Percentiles rank a stretch among this genome's conserved stretches.
Evolutionary conservation across 257 asterid genomes (phyloP).

Genomic region (Nicotiana knightiana): DNA sequence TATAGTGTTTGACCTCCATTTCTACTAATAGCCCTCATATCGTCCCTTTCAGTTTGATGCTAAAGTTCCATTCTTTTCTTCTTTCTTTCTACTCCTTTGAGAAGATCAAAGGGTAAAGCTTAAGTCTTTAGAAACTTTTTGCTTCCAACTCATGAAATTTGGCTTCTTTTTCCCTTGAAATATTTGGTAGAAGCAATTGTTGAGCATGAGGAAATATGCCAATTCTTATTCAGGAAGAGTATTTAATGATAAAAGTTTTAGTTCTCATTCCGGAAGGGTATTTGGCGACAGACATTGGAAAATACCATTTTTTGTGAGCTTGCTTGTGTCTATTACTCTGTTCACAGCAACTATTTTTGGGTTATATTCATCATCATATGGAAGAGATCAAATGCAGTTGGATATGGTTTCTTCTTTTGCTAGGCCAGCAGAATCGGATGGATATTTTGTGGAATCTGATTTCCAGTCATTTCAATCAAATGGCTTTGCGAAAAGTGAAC

Average conservation of each 20-base stretch:
- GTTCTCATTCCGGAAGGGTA: slow-evolving; percentile 51
- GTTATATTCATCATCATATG: slow-evolving; percentile 42
- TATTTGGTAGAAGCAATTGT: not conserved
- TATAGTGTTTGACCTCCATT: not conserved
- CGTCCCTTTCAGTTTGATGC: not conserved
- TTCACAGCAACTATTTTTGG: slow-evolving; percentile 50
- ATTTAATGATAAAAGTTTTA: slow-evolving; percentile 76
- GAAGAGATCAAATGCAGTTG: slow-evolving; percentile 36
- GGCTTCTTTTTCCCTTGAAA: not conserved
- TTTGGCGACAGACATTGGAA: slow-evolving; percentile 83
- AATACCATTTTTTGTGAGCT: slow-evolving; percentile 67
- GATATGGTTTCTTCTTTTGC: slow-evolving; percentile 33
- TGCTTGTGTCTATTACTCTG: slow-evolving; percentile 62
- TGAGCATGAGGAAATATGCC: slow-evolving; percentile 54
- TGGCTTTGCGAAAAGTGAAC: slow-evolving; percentile 37
- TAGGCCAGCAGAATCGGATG: slow-evolving; percentile 38
- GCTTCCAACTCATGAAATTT: slow-evolving; percentile 1
- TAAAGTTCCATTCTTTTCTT: not conserved
- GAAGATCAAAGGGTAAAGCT: not conserved
- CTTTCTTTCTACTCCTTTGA: not conserved
- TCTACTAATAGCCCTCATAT: not conserved
- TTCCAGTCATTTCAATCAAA: slow-evolving; percentile 35
- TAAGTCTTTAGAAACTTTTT: slow-evolving; percentile 4
- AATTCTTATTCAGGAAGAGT: slow-evolving; percentile 60
- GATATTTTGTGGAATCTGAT: slow-evolving; percentile 64